Base-by-base conservation (phyloP, 305 asterid genomes). In the Fraxinus angustifolia region DNA sequence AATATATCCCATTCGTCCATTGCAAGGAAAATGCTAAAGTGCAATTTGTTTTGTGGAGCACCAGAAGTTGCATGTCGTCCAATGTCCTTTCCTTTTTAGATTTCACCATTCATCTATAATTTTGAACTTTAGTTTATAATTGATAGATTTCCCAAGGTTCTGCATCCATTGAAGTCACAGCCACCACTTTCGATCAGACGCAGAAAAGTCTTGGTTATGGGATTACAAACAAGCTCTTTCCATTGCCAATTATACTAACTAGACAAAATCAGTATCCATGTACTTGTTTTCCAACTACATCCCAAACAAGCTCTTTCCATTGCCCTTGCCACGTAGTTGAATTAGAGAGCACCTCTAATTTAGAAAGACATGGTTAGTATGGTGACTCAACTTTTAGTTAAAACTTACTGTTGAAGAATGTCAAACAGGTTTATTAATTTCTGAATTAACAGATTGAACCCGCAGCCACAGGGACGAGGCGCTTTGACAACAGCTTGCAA, bases 201-300 rank as follows among this genome's bases (percentile, higher is more conserved):
- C 93, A 90, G 75, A 87, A 87, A 77, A 85, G 58, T 34, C 87
- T 88, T 77, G 97, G 98, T 48, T 94, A 80, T 95, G 99, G 99
- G 93, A 91, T 87, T 87, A 82, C 81, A 34, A 84, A 78, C 82
- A 23, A 23, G 26, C 26, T 23, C 45, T 38, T 38, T 34, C 84
- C 82, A 77, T 36, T 87, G 87, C 91, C 91, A n/a, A n/a, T n/a
- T n/a, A n/a, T n/a, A n/a, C n/a, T n/a, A n/a, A n/a, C n/a, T n/a
- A n/a, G n/a, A n/a, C n/a, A n/a, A n/a, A n/a, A n/a, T n/a, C n/a
- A n/a, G n/a, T n/a, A n/a, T n/a, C n/a, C n/a, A n/a, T n/a, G n/a
- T n/a, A n/a, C n/a, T n/a, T n/a, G n/a, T n/a, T n/a, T n/a, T n/a
- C n/a, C n/a, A n/a, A n/a, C n/a, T n/a, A n/a, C n/a, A n/a, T n/a